Evolutionary conservation across 2,329 filamentous ascomycete species (phyloP).

Genomic region (Ceratocystiopsis minuta): DNA sequence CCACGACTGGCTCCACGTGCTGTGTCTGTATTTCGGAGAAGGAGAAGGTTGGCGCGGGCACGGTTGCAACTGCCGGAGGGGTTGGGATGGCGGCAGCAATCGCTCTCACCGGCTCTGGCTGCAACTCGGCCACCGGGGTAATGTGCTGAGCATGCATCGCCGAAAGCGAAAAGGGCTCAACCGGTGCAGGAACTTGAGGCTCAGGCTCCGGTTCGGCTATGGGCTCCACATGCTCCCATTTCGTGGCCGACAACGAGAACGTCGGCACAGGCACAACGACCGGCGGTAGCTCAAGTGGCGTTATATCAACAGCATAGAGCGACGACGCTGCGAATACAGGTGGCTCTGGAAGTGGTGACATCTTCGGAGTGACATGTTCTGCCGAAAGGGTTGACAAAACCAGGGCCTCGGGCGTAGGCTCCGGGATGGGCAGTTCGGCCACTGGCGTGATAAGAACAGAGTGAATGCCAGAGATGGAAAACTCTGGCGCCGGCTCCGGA

Average conservation of each 20-base stretch:
- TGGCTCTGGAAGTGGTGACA: slow-evolving; percentile 1
- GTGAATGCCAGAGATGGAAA: slow-evolving; percentile 5
- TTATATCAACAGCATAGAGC: slow-evolving; percentile 5
- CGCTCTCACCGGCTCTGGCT: no score
- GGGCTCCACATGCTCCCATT: slow-evolving; percentile 17
- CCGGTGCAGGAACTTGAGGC: slow-evolving; percentile 4
- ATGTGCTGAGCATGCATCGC: slow-evolving; percentile 18
- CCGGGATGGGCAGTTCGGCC: slow-evolving; percentile 1
- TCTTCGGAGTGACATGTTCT: slow-evolving; percentile 4
- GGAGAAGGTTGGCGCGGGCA: slow-evolving; percentile 1
- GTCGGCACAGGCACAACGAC: slow-evolving; percentile 1
- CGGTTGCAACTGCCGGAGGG: no score
- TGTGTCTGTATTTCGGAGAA: slow-evolving; percentile 27
- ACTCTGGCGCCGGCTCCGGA: no score
- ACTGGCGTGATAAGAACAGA: slow-evolving; percentile 5
- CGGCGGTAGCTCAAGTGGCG: slow-evolving; percentile 5
- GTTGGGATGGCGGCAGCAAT: no score
- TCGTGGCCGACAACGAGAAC: slow-evolving; percentile 23
- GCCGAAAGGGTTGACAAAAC: slow-evolving; percentile 2
- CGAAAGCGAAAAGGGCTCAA: slow-evolving; percentile 15
- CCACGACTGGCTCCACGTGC: slow-evolving; percentile 24
- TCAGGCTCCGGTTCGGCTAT: slow-evolving; percentile 4
- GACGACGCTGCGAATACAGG: slow-evolving; percentile 5
- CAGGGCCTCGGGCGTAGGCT: not conserved
- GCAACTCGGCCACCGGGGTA: not conserved